Base-by-base conservation (phyloP, 352 stramenopile species). In the Globisporangium carolinianum region DNA sequence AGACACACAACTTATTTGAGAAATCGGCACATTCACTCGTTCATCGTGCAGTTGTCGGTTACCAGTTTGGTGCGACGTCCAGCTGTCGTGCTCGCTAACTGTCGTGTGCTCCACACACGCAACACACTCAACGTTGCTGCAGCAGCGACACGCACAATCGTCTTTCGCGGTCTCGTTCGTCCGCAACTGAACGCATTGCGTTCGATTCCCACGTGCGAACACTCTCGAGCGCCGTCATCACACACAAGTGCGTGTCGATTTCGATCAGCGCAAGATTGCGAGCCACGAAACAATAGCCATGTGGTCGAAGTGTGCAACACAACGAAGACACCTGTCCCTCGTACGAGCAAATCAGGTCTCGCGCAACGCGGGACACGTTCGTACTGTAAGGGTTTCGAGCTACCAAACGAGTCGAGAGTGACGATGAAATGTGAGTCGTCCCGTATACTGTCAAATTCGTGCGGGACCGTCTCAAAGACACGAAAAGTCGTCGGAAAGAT, bases 1-100 rank as follows among this genome's bases (percentile, higher is more conserved):
- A 58, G 35, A 39, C 24, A 58, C 9, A 57, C 53, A 58, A 50
- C 39, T 58, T 58, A 58, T 58, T 58, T 58, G 53, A 45, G 53
- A 42, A 39, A 41, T 42, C 14, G 14, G 12, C 35, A 53, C 14
- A n/a, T 18, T 2, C 36, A 9, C 7, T 47, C 48, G 17, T 12
- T 15, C 47, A 50, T 32, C 24, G 24, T 32, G 41, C 41, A 14
- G 41, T 15, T 45, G 41, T 14, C 45, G 52, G 24, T 32, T 2
- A 32, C 24, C 3, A 32, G 24, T 2, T 32, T 32, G 24, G 24
- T 32, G 24, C 1, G 3, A 32, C 24, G 24, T 32, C 1, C 24
- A 32, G 24, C 24, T 32, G 24, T 32, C 24, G 1, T 32, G 3
- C 24, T 32, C 24, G 24, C 24, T 2, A 32, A 32, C 3, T 32